phyloP scores from a whole-genome alignment of 805 yeast genomes.

The Huiozyma naganishii region DNA sequence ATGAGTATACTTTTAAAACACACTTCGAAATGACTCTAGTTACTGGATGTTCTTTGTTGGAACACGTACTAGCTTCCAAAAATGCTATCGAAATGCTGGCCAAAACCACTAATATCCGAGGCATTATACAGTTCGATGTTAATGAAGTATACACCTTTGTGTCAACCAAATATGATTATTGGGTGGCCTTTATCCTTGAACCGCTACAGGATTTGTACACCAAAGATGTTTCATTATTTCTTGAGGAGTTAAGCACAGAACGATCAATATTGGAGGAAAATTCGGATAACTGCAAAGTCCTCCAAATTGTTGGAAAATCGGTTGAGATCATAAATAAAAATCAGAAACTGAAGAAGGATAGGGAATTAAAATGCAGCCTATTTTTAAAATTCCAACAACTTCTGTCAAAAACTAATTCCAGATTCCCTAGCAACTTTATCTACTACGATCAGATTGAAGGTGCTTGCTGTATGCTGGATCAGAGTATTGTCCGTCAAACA shows the following conservation, averaged over 20 bases:
- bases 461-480: slow-evolving; percentile 32
- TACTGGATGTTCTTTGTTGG: slow-evolving; percentile 1
- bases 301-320: slow-evolving; percentile 29
- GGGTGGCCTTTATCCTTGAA: slow-evolving; percentile 40
- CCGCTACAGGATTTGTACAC: slow-evolving; percentile 33
- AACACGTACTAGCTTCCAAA: slow-evolving; percentile 1
- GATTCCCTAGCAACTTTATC: slow-evolving; percentile 45
- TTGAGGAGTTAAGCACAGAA: slow-evolving; percentile 20
- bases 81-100: not conserved
- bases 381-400: slow-evolving; percentile 24
- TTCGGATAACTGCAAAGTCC: slow-evolving; percentile 29
- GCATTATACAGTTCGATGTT: slow-evolving; percentile 30
- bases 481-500: not conserved
- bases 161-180: slow-evolving; percentile 43
- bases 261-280: slow-evolving; percentile 9
- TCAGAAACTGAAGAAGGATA: slow-evolving; percentile 11
- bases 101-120: not conserved
- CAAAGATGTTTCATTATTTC: slow-evolving; percentile 23
- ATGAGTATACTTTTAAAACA: slow-evolving; percentile 4
- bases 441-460: slow-evolving; percentile 52
- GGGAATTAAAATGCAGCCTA: slow-evolving; percentile 14
- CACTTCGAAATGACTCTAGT: not conserved
- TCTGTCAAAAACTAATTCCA: slow-evolving; percentile 31
- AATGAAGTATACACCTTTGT: slow-evolving; percentile 44
- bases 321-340: slow-evolving; percentile 31